Evolutionary conservation across 2,329 filamentous ascomycete genomes (phyloP).

Genomic region (Fusarium irregulare): DNA sequence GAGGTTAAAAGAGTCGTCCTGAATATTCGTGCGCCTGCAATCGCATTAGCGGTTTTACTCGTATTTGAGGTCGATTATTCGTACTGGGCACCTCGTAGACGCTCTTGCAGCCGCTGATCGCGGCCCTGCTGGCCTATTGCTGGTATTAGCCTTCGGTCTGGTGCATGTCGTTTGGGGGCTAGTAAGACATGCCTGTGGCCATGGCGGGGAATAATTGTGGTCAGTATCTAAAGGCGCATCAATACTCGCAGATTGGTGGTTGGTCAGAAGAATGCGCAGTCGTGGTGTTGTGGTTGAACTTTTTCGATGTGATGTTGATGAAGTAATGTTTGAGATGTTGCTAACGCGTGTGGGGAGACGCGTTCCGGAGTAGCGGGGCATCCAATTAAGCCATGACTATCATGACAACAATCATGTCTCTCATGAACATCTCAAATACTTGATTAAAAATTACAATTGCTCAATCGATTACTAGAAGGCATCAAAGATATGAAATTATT

Average conservation of each 20-base stretch:
- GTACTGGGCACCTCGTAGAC: conserved; percentile 73
- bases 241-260: not conserved
- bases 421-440: not conserved
- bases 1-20: conserved; percentile 70
- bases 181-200: conserved; percentile 50
- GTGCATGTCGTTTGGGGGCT: not conserved
- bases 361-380: conserved; percentile 44
- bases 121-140: conserved; percentile 59
- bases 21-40: conserved; percentile 65
- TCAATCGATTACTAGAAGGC: not conserved
- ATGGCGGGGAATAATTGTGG: conserved; percentile 40
- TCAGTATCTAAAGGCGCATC: conserved; percentile 15
- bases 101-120: conserved; percentile 72
- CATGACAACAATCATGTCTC: not conserved
- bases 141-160: conserved; percentile 12
- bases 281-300: conserved; percentile 4
- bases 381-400: conserved; percentile 12
- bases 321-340: conserved; percentile 38
- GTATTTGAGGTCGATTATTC: conserved; percentile 30
- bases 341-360: conserved; percentile 43
- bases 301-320: conserved; percentile 33
- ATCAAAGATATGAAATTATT: no score
- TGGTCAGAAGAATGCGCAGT: not conserved
- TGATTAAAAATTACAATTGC: not conserved
- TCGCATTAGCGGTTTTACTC: not conserved